These are phyloP conservation scores for Trametes punicea DNA, from an alignment of 768 basidiomycete species.

Conservation along the genomic window DNA sequence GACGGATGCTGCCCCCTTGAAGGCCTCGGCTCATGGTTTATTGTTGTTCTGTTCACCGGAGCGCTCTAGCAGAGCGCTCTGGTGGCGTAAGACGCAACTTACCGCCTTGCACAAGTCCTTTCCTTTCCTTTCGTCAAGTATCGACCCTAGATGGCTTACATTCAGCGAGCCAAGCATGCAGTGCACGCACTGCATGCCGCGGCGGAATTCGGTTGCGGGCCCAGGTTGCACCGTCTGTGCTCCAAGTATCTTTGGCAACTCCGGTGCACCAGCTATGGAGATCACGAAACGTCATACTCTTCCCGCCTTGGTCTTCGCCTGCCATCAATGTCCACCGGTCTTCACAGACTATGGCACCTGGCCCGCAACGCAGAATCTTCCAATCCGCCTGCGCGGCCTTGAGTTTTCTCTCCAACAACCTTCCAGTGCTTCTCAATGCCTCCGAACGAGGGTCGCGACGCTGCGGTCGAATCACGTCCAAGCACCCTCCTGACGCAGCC, in stretches of 20 bases:
- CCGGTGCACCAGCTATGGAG: slow-evolving; percentile 1
- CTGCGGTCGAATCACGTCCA: slow-evolving; percentile 10
- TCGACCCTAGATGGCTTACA: slow-evolving; percentile 6
- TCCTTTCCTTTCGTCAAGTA: too few species aligned
- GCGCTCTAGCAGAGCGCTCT: too few species aligned
- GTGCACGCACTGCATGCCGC: background rate
- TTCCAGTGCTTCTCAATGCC: slow-evolving; percentile 13
- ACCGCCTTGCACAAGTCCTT: background rate
- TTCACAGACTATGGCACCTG: slow-evolving; percentile 7
- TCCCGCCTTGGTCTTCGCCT: slow-evolving; percentile 5
- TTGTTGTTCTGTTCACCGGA: background rate
- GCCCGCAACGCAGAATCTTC: slow-evolving; percentile 1
- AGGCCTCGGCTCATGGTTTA: background rate
- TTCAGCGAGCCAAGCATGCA: background rate
- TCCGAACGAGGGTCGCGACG: slow-evolving; percentile 15
- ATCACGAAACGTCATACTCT: background rate
- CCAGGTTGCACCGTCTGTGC: background rate
- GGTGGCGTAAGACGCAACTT: too few species aligned
- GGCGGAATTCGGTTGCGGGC: slow-evolving; percentile 3
- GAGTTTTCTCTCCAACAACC: slow-evolving; percentile 4
- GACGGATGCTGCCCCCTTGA: background rate
- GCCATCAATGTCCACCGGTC: slow-evolving; percentile 7
- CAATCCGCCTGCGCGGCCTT: background rate
- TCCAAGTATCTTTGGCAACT: background rate
- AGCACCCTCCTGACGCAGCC: background rate